Evolutionary conservation across 2,329 filamentous ascomycete genomes (phyloP).

Genomic region (Sporothrix globosa): DNA sequence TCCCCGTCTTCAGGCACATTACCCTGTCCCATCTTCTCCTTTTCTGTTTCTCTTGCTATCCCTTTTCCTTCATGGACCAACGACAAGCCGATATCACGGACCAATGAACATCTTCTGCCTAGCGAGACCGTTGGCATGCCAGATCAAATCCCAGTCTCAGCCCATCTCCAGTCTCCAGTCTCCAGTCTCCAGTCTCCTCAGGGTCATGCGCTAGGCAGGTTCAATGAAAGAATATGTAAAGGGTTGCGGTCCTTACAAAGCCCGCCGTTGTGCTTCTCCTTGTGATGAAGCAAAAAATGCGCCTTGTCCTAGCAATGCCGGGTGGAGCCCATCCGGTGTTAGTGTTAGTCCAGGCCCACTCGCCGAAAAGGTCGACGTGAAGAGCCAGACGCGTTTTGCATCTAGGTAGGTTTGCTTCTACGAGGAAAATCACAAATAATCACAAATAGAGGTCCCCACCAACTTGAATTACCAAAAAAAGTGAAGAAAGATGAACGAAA

Average conservation of each 20-base stretch:
- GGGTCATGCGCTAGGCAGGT: neutral
- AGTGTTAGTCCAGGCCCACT: conserved; percentile 5
- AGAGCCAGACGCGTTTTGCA: neutral
- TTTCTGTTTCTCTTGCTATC: too few relatives aligned
- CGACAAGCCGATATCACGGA: neutral
- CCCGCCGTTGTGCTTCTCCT: conserved; percentile 18
- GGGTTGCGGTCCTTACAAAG: neutral
- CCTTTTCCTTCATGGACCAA: neutral
- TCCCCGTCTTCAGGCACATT: neutral
- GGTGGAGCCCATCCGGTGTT: neutral
- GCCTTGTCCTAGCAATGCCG: conserved; percentile 23
- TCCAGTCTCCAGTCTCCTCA: neutral
- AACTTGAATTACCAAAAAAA: too few relatives aligned
- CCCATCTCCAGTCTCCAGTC: neutral
- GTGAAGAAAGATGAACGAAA: too few relatives aligned
- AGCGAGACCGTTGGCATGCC: conserved; percentile 24
- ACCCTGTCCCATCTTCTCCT: neutral
- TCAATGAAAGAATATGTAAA: neutral
- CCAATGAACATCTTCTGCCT: conserved; percentile 7
- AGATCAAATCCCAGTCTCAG: conserved; percentile 11
- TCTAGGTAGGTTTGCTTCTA: neutral
- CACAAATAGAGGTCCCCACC: too few relatives aligned
- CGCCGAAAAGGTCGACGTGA: neutral
- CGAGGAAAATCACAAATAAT: too few relatives aligned
- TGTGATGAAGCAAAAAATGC: conserved; percentile 1